A percentile compares a stretch with the other conserved stretches of the same genome.
Conservation (phyloP, 2,329 filamentous ascomycete genomes). For the Coniella lustricola region DNA sequence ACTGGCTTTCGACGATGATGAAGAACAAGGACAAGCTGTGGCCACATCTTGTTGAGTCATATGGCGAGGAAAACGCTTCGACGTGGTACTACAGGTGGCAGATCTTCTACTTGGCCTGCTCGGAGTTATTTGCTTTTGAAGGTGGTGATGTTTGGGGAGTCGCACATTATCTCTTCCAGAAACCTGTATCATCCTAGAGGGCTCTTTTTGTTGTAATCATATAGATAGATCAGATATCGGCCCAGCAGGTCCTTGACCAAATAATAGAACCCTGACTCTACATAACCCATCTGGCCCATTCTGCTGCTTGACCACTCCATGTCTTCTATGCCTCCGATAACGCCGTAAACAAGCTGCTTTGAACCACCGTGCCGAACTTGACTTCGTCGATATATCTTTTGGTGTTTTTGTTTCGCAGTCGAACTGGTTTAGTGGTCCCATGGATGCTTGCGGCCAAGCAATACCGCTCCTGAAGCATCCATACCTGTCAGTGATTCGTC, state of each 20-base stretch:
- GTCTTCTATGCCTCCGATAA: neutral
- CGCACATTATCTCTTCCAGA: constrained; percentile 60
- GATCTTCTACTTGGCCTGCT: constrained; percentile 66
- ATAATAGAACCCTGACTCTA: neutral
- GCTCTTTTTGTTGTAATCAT: neutral
- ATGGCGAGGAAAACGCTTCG: constrained; percentile 50
- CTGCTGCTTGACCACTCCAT: neutral
- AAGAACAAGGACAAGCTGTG: constrained; percentile 53
- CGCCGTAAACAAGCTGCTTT: too few relatives aligned
- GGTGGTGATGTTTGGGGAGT: constrained; percentile 64
- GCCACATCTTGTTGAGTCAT: constrained; percentile 58
- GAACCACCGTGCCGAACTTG: neutral
- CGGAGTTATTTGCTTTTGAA: constrained; percentile 60
- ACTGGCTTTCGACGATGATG: constrained; percentile 57
- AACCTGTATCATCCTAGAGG: constrained; percentile 27
- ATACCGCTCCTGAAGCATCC: constrained; percentile 52
- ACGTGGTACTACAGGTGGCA: constrained; percentile 67
- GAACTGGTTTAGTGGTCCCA: constrained; percentile 71
- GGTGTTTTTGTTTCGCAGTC: neutral
- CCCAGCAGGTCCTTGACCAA: neutral
- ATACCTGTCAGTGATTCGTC: constrained; percentile 1
- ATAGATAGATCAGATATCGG: neutral
- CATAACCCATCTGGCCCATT: neutral
- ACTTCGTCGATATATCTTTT: constrained; percentile 3
- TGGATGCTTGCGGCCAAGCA: constrained; percentile 91